Base-by-base conservation (phyloP, 805 yeast species). In the Wickerhamia fluorescens region DNA sequence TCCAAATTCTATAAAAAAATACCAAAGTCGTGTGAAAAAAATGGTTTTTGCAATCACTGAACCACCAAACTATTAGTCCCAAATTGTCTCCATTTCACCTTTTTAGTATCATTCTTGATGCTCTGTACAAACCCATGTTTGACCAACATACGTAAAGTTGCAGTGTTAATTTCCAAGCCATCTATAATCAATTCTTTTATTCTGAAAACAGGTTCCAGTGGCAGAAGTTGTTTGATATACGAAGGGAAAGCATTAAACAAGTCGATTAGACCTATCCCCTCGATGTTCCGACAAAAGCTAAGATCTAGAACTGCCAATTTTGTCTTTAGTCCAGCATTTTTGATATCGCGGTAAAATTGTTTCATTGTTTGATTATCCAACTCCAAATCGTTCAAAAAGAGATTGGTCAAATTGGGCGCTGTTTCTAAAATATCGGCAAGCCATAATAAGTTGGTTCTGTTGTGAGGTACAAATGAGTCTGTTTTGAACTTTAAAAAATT, bases 241-340 rank as follows among this genome's bases (percentile, higher is more conserved):
- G 27, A 17, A 7, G 35, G 37, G 25, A 27, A 25, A 4, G 32
- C 34, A 11, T 35, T 33, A 19, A 61, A 46, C 9, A 61, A 38
- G 23, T 46, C 49, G 30, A 63, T 49, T 7, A 63, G 38, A 1
- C 66, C 66, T n/a, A 54, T 51, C 2, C 70, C 70, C 28, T 53
- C 58, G 3, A 63, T 43, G 27, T 35, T 43, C 29, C 61, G 52
- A 15, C 29, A 27, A 26, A 56, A 60, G 30, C 67, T 59, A n/a
- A 63, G 31, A 35, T 63, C 68, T 11, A 61, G 33, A 2, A 39
- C 20, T n/a, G n/a, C n/a, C n/a, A n/a, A n/a, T n/a, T n/a, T n/a
- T 8, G 20, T 18, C n/a, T 40, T 40, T 16, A 63, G 40, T 1
- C 53, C 49, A n/a, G 36, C 30, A 4, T 23, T 24, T 9, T 36